Conservation (phyloP, 805 yeast genomes). For the Tetrapisispora iriomotensis region DNA sequence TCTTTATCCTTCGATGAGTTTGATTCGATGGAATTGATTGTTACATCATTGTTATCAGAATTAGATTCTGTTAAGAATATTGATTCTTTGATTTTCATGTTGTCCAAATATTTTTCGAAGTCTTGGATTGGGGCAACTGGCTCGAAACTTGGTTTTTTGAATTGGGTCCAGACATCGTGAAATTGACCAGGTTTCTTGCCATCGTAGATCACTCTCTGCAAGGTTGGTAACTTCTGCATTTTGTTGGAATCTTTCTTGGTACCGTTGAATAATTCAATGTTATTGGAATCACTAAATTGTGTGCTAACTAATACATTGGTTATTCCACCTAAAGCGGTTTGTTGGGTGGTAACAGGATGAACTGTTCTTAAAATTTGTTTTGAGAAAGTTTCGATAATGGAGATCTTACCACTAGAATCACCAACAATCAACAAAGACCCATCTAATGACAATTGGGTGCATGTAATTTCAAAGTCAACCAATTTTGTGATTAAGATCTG, state of each 20-base stretch:
- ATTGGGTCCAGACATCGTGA: conserved; percentile 35
- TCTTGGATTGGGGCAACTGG: conserved; percentile 20
- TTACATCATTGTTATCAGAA: conserved; percentile 33
- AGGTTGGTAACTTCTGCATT: conserved; percentile 41
- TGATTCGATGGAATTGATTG: conserved; percentile 7
- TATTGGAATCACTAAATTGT: conserved; percentile 1
- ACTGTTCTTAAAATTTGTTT: conserved; percentile 57
- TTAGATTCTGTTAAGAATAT: conserved; percentile 37
- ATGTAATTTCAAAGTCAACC: conserved; percentile 34
- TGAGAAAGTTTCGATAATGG: conserved; percentile 58
- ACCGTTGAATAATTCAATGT: conserved; percentile 1
- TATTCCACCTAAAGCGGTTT: conserved; percentile 18
- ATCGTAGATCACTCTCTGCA: conserved; percentile 50
- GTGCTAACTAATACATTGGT: conserved; percentile 17
- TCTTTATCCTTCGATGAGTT: conserved; percentile 21
- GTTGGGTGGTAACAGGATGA: conserved; percentile 22
- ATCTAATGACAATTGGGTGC: conserved; percentile 56
- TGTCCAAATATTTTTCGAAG: conserved; percentile 40
- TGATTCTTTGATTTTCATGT: conserved; percentile 42
- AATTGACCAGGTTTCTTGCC: conserved; percentile 29
- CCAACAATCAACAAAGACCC: conserved; percentile 69
- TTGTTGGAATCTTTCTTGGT: neutral
- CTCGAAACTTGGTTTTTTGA: conserved; percentile 20
- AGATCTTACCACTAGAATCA: conserved; percentile 58
- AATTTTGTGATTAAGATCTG: conserved; percentile 21